phyloP scores from a whole-genome alignment of 208 protist genomes.

The Trypanosoma scelopori region DNA sequence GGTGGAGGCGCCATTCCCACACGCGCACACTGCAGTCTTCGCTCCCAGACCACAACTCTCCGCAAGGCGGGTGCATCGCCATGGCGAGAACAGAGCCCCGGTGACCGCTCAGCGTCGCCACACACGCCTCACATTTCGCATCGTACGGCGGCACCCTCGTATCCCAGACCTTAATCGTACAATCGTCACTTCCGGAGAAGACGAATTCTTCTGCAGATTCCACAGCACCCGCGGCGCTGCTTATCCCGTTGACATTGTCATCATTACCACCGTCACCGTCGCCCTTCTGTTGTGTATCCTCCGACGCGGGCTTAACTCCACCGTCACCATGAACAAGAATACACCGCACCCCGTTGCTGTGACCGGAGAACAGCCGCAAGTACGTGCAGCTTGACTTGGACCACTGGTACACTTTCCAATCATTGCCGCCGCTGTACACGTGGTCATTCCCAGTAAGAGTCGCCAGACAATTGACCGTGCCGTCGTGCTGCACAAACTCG shows the following conservation, averaged over 20 bases:
- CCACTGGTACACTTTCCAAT: slow-evolving; percentile 80
- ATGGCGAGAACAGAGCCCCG: slow-evolving; percentile 36
- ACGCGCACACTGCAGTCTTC: slow-evolving; percentile 59
- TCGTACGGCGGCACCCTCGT: slow-evolving; percentile 26
- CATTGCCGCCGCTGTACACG: slow-evolving; percentile 62
- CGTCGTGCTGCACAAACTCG: slow-evolving; percentile 61
- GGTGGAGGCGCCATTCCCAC: slow-evolving; percentile 35
- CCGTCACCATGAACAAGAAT: slow-evolving; percentile 17
- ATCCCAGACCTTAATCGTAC: slow-evolving; percentile 60
- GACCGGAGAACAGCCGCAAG: slow-evolving; percentile 54
- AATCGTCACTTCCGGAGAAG: slow-evolving; percentile 65
- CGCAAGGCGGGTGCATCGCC: slow-evolving; percentile 37
- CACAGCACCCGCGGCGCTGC: neutral
- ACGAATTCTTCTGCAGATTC: slow-evolving; percentile 32
- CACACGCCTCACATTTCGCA: slow-evolving; percentile 38
- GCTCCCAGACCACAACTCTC: slow-evolving; percentile 65
- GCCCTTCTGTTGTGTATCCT: neutral
- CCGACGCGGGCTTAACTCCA: neutral
- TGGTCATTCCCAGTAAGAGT: slow-evolving; percentile 40
- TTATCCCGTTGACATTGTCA: neutral
- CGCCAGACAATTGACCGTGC: slow-evolving; percentile 43
- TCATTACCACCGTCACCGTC: neutral
- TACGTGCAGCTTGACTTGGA: slow-evolving; percentile 50
- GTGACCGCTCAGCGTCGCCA: slow-evolving; percentile 47
- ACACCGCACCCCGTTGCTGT: slow-evolving; percentile 62